These are phyloP conservation scores for Parasarocladium wereldwijsianum DNA, from an alignment of 2,329 filamentous ascomycete genomes.

Conservation along the genomic window DNA sequence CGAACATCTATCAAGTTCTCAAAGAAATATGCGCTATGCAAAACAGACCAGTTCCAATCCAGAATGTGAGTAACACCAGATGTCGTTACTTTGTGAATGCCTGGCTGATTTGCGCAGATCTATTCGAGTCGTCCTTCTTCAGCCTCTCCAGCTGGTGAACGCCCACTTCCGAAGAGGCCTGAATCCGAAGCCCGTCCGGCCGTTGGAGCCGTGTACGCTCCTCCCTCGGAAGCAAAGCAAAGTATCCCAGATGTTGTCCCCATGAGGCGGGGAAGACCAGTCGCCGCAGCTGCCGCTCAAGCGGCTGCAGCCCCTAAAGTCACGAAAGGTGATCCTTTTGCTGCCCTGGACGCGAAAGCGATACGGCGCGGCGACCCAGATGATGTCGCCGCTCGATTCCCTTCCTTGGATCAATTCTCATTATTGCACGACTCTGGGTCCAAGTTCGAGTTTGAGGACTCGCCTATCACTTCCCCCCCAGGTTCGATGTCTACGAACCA, in stretches of 20 bases:
- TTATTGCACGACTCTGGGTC: constrained; percentile 70
- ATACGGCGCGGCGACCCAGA: constrained; percentile 42
- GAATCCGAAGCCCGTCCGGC: constrained; percentile 40
- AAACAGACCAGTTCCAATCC: constrained; percentile 70
- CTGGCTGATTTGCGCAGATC: neutral
- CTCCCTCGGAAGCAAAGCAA: constrained; percentile 55
- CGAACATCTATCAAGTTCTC: constrained; percentile 89
- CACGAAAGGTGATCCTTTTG: constrained; percentile 70
- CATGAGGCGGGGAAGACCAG: constrained; percentile 72
- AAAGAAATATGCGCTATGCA: constrained; percentile 81
- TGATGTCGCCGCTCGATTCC: constrained; percentile 74
- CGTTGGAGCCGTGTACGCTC: constrained; percentile 69
- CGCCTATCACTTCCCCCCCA: constrained; percentile 17
- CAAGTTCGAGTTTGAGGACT: constrained; percentile 77
- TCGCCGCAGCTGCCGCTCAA: constrained; percentile 19
- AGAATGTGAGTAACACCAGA: constrained; percentile 52
- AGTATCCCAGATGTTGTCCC: constrained; percentile 79
- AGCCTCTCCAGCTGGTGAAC: constrained; percentile 22
- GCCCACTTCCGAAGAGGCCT: constrained; percentile 38
- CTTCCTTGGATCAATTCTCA: constrained; percentile 84
- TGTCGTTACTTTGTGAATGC: neutral
- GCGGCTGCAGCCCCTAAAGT: constrained; percentile 33
- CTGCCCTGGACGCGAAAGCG: constrained; percentile 61
- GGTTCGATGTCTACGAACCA: constrained; percentile 32
- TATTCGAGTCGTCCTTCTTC: neutral